Evolutionary conservation across 352 stramenopile genomes (phyloP), one percentile per base, ranked within the genome.

Genomic region (Globisporangium splendens): DNA sequence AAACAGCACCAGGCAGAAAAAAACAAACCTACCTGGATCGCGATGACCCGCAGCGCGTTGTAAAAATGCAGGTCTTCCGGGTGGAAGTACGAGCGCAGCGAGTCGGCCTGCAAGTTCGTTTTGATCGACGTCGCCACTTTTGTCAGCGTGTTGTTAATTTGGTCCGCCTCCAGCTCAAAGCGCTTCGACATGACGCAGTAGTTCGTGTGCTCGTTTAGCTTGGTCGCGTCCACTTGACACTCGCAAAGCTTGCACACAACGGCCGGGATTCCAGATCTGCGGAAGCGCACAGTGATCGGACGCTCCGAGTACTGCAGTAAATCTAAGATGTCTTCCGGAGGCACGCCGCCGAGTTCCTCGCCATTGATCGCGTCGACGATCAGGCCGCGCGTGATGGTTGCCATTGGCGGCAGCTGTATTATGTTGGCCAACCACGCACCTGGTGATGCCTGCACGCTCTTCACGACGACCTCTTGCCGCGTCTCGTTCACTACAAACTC

Each of bases 231-330:
- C 17, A 95, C 75, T 56, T 77, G 79, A 35, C 70, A 83, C 61
- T 95, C 86, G 44, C 86, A 95, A 13, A 95, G 70, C 55, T 92
- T 91, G 59, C 86, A 95, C 24, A 95, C 73, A 10, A 90, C 78
- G 41, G 69, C 65, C 1, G 68, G 70, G 35, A 69, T 69, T 14
- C 66, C 69, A 11, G 62, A 70, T 20, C 67, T 72, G 22, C 68
- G 72, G 46, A 95, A 95, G 15, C 69, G 82, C 21, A 95, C 67
- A 0, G 65, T 73, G 46, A 93, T 73, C 2, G 85, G 85, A n/a
- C 83, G 75, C 41, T 54, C 61, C 13, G 77, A 72, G 46, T 78
- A 72, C 68, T 90, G 79, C 3, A 94, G 60, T 21, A 80, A 71
- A 13, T 86, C 69, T n/a, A 95, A 60, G 21, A 91, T 68, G 13